Evolutionary conservation across 75 land plant genomes (phyloP), one percentile per base, ranked within the genome.

Genomic region (Pinus taeda): DNA sequence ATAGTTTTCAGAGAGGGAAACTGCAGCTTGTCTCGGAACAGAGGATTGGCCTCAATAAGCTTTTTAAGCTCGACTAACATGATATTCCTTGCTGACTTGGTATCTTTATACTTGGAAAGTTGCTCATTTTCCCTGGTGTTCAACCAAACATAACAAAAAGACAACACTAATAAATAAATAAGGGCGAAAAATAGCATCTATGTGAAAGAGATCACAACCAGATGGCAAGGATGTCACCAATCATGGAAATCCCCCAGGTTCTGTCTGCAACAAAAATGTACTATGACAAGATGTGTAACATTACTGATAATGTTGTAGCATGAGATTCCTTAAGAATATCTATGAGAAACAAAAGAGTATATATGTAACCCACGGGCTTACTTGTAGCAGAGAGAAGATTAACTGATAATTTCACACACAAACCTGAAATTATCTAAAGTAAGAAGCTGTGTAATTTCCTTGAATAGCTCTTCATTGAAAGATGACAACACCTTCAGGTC

Each of bases 351-450:
- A 30, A 67, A 53, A 12, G 26, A 65, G 30, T 26, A 72, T 22
- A 15, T 60, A 33, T 7, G 22, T 66, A 57, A 18, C 39, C 45
- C 55, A 73, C 21, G 59, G 7, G 42, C 62, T 39, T 39, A 39
- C 18, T 42, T 11, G 21, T 29, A 26, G 4, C 17, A 57, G 3
- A 42, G 30, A 7, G 75, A 93, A 39, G 4, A 39, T 39, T 39
- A 39, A 6, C 14, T 59, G 18, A 14, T 18, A 59, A 14, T 59
- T 59, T 59, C 3, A 59, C 60, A 17, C n/a, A 59, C 17, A 17
- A 59, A 93, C 98, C 98, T 89, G 77, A 95, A 93, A 74, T 95
- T 93, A 3, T 95, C 96, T 66, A 95, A 57, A 7, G 98, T 93
- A 63, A 95, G 75, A 74, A 95, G 92, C 74, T 93, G 98, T 15